phyloP scores from a whole-genome alignment of 331 rosid species.

The Rhamnella rubrinervis region DNA sequence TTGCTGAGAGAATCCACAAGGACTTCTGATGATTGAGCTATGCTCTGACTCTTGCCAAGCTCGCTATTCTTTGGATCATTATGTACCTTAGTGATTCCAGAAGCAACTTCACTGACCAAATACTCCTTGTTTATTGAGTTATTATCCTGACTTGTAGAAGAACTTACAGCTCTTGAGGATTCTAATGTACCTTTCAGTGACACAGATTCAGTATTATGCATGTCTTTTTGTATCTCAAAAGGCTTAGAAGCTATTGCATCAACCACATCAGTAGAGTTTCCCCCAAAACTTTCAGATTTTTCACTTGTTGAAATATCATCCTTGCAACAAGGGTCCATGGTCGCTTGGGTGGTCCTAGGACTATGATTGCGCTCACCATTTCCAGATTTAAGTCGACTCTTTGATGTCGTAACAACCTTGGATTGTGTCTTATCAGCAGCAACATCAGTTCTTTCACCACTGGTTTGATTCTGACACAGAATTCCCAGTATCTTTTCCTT shows the following conservation, averaged over 20 bases:
- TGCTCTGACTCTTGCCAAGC: not conserved
- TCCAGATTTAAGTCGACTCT: constrained; percentile 3
- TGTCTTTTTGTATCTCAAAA: not conserved
- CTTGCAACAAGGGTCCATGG: constrained; percentile 8
- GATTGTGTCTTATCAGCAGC: constrained; percentile 9
- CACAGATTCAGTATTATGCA: not conserved
- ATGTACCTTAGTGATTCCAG: not conserved
- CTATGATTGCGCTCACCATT: constrained; percentile 3
- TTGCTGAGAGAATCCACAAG: not conserved
- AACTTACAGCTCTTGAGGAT: constrained; percentile 4
- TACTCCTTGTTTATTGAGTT: not conserved
- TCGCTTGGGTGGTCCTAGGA: not conserved
- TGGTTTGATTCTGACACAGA: not conserved
- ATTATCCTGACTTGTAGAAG: constrained; percentile 11
- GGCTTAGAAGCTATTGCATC: not conserved
- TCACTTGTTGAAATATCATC: constrained; percentile 10
- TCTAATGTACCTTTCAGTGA: not conserved
- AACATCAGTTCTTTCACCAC: not conserved
- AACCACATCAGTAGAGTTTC: constrained; percentile 16
- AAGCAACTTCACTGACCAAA: not conserved
- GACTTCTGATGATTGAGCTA: constrained; percentile 2
- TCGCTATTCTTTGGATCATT: not conserved
- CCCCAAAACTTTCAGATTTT: not conserved
- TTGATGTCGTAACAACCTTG: not conserved
- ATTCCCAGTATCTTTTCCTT: constrained; percentile 9